These are phyloP conservation scores for Elsinoe batatas DNA, from an alignment of 2,329 filamentous ascomycete species.

Conservation along the genomic window DNA sequence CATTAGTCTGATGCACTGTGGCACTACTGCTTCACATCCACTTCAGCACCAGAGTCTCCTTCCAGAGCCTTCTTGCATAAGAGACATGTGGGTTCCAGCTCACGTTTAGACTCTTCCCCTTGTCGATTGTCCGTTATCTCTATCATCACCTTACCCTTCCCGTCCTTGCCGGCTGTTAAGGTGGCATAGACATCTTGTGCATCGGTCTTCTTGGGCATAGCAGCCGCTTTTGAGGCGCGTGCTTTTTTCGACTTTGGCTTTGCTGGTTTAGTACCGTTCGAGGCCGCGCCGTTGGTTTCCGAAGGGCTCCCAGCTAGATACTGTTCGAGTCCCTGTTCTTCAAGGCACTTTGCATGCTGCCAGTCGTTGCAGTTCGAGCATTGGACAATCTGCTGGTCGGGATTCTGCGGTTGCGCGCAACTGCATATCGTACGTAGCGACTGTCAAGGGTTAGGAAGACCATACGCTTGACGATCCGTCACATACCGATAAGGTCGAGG, in stretches of 20 bases:
- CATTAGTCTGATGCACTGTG: background rate
- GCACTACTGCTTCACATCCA: slow-evolving; percentile 4
- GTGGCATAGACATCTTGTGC: background rate
- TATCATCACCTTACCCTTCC: slow-evolving; percentile 19
- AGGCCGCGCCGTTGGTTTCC: background rate
- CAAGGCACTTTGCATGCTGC: slow-evolving; percentile 34
- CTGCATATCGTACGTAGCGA: slow-evolving; percentile 31
- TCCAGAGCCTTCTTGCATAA: slow-evolving; percentile 21
- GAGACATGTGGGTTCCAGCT: slow-evolving; percentile 21
- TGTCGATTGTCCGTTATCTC: slow-evolving; percentile 21
- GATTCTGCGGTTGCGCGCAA: slow-evolving; percentile 32
- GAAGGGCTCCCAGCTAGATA: background rate
- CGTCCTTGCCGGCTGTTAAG: background rate
- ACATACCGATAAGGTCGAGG: slow-evolving; percentile 30
- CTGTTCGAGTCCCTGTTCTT: slow-evolving; percentile 16
- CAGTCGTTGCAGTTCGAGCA: slow-evolving; percentile 34
- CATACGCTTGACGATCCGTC: background rate
- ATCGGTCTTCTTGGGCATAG: background rate
- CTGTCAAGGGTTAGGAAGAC: slow-evolving; percentile 16
- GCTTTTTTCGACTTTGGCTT: slow-evolving; percentile 8
- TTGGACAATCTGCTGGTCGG: slow-evolving; percentile 33
- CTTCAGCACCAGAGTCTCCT: background rate
- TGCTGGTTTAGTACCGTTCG: background rate
- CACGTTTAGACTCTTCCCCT: slow-evolving; percentile 18
- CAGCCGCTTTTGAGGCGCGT: background rate